phyloP scores from a whole-genome alignment of 169 alveolate genomes.

The Neospora caninum region DNA sequence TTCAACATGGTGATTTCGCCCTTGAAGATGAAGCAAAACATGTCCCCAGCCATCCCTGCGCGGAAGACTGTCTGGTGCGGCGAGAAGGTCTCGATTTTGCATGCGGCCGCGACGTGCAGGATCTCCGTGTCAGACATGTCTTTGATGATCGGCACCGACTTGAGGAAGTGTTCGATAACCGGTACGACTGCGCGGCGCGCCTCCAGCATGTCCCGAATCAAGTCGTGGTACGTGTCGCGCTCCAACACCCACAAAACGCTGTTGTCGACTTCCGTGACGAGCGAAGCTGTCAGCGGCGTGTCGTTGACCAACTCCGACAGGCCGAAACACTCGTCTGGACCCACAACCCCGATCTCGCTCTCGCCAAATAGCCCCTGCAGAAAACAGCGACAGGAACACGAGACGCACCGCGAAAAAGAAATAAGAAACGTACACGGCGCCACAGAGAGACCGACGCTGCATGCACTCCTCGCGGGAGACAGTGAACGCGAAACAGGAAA shows the following conservation, averaged over 20 bases:
- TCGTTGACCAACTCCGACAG: conserved; percentile 62
- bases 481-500: too few species aligned
- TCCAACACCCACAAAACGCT: conserved; percentile 62
- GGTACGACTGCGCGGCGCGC: conserved; percentile 59
- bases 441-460: too few species aligned
- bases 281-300: conserved; percentile 38
- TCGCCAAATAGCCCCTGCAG: conserved; percentile 66
- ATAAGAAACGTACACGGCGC: too few species aligned
- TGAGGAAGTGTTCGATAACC: conserved; percentile 50
- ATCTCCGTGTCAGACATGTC: conserved; percentile 52
- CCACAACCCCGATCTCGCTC: conserved; percentile 44
- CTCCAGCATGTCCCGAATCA: conserved; percentile 53
- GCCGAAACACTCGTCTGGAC: conserved; percentile 61
- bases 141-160: conserved; percentile 50
- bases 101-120: conserved; percentile 54
- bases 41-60: conserved; percentile 63
- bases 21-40: conserved; percentile 64
- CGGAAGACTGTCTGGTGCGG: conserved; percentile 67
- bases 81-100: conserved; percentile 63
- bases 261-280: conserved; percentile 44
- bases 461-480: too few species aligned
- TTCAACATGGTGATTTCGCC: conserved; percentile 64
- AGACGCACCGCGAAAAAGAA: too few species aligned
- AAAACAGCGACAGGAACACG: too few species aligned
- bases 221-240: conserved; percentile 46